phyloP scores from a whole-genome alignment of 108 stramenopile genomes.

The Phaeodactylum tricornutum region DNA sequence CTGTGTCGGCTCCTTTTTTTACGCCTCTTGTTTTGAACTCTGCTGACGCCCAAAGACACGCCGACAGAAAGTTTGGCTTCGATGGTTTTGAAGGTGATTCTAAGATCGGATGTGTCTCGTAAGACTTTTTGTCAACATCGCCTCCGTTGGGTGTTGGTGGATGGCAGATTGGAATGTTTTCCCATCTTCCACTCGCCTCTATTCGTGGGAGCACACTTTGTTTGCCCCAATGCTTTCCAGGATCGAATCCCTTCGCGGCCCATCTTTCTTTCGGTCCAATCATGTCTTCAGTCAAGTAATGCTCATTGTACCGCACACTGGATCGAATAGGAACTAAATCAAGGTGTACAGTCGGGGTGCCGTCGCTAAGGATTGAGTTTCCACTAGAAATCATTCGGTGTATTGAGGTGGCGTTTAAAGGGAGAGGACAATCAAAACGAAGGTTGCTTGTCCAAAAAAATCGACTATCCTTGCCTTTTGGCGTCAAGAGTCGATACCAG shows the following conservation, averaged over 20 bases:
- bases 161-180: conserved; percentile 60
- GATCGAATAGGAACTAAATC: conserved; percentile 73
- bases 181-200: conserved; percentile 70
- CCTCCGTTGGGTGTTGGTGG: conserved; percentile 11
- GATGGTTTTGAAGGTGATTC: conserved; percentile 15
- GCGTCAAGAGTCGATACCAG: conserved; percentile 21
- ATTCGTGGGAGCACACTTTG: conserved; percentile 37
- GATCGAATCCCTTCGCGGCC: conserved; percentile 22
- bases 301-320: conserved; percentile 25
- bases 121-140: conserved; percentile 4
- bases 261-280: conserved; percentile 9
- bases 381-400: conserved; percentile 9
- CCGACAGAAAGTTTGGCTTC: conserved; percentile 42
- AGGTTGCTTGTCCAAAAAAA: conserved; percentile 25
- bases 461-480: conserved; percentile 38
- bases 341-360: conserved; percentile 28
- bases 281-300: conserved; percentile 6
- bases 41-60: conserved; percentile 64
- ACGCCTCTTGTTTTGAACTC: conserved; percentile 53
- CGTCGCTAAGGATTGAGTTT: conserved; percentile 6
- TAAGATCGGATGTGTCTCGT: conserved; percentile 2
- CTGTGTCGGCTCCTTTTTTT: conserved; percentile 11
- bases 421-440: conserved; percentile 62
- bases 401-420: conserved; percentile 14
- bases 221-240: conserved; percentile 34